phyloP scores from a whole-genome alignment of 495 filamentous ascomycete genomes.

The Penicillium crystallinum region DNA sequence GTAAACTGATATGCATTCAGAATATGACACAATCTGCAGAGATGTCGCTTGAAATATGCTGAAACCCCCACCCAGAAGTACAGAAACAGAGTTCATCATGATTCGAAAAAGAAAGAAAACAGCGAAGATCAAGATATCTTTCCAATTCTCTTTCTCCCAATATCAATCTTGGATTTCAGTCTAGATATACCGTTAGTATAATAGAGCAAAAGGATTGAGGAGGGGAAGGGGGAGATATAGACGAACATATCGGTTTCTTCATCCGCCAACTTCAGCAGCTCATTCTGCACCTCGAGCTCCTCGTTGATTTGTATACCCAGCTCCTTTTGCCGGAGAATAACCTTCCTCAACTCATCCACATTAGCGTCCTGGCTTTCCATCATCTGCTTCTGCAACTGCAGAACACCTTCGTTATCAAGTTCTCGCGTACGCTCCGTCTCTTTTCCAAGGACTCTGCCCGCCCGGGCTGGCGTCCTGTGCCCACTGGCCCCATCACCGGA shows the following conservation, averaged over 20 bases:
- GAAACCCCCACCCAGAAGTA: background rate
- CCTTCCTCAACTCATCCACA: slow-evolving; percentile 68
- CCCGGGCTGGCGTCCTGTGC: slow-evolving; percentile 24
- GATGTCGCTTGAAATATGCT: background rate
- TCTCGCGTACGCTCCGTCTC: slow-evolving; percentile 87
- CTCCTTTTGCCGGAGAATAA: slow-evolving; percentile 76
- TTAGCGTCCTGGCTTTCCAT: slow-evolving; percentile 84
- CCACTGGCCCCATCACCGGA: slow-evolving; percentile 4
- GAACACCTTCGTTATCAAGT: slow-evolving; percentile 81
- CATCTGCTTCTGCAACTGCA: slow-evolving; percentile 77
- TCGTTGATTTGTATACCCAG: slow-evolving; percentile 79
- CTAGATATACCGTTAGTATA: slow-evolving; percentile 32
- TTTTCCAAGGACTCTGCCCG: slow-evolving; percentile 73
- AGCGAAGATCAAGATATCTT: slow-evolving; percentile 55
- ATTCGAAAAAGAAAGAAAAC: background rate
- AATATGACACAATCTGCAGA: background rate
- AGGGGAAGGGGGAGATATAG: background rate
- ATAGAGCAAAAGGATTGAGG: background rate
- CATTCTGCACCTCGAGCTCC: slow-evolving; percentile 80
- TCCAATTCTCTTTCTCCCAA: slow-evolving; percentile 76
- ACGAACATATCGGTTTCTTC: slow-evolving; percentile 63
- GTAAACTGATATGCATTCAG: background rate
- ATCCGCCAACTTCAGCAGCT: slow-evolving; percentile 70
- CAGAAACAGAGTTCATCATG: background rate
- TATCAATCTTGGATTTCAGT: slow-evolving; percentile 68